These are phyloP conservation scores for Lepiota brunneoincarnata DNA, from an alignment of 768 basidiomycete species.

Conservation along the genomic window DNA sequence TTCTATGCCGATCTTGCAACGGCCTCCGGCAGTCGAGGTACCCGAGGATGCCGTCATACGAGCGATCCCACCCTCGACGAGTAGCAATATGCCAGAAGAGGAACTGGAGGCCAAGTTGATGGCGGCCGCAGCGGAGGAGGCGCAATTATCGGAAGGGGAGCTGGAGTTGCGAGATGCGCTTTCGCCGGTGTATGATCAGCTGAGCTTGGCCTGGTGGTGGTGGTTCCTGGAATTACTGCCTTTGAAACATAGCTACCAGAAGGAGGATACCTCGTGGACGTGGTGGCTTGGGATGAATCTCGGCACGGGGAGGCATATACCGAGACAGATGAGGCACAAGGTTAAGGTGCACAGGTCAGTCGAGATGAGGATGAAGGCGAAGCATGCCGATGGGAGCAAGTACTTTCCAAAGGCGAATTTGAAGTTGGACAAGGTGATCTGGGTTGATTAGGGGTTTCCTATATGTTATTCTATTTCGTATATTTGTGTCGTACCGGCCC, in stretches of 20 bases:
- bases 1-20: slow-evolving; percentile 34
- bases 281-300: slow-evolving; percentile 28
- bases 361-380: slow-evolving; percentile 52
- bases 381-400: slow-evolving; percentile 28
- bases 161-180: slow-evolving; percentile 63
- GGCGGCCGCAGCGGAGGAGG: not conserved
- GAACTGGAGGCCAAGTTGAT: slow-evolving; percentile 37
- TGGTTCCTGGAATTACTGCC: slow-evolving; percentile 68
- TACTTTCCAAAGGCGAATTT: slow-evolving; percentile 39
- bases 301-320: slow-evolving; percentile 38
- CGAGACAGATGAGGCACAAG: slow-evolving; percentile 32
- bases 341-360: slow-evolving; percentile 50
- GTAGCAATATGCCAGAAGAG: slow-evolving; percentile 33
- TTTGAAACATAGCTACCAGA: slow-evolving; percentile 35
- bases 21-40: slow-evolving; percentile 27
- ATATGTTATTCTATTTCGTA: no score
- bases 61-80: slow-evolving; percentile 14
- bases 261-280: slow-evolving; percentile 27
- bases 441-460: slow-evolving; percentile 33
- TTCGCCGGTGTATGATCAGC: slow-evolving; percentile 57
- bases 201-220: slow-evolving; percentile 47
- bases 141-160: slow-evolving; percentile 59
- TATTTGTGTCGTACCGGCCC: no score
- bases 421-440: slow-evolving; percentile 25
- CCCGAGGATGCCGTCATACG: slow-evolving; percentile 18